A percentile compares a stretch with the other conserved stretches of the same genome.
Conservation (phyloP, 2,329 filamentous ascomycete species). For the Stachybotrys elegans region DNA sequence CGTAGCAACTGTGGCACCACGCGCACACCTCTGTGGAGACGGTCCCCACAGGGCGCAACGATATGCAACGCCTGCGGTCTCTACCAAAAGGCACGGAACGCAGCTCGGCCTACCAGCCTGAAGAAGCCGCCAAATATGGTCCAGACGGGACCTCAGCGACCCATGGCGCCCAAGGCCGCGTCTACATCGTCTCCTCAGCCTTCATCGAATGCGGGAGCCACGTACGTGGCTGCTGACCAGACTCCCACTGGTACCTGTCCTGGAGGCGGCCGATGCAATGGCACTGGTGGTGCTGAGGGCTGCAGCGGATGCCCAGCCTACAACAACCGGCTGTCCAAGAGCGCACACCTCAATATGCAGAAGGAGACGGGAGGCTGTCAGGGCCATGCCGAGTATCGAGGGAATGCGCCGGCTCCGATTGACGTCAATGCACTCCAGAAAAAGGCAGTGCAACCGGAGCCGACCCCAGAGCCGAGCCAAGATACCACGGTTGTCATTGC, state of each 20-base stretch:
- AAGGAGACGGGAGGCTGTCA: slow-evolving; percentile 37
- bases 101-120: slow-evolving; percentile 81
- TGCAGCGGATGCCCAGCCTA: slow-evolving; percentile 95
- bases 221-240: slow-evolving; percentile 73
- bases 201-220: slow-evolving; percentile 37
- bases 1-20: slow-evolving; percentile 90
- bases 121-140: slow-evolving; percentile 65
- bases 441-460: no score
- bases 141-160: slow-evolving; percentile 35
- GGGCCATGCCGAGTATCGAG: slow-evolving; percentile 16
- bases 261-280: slow-evolving; percentile 91
- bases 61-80: slow-evolving; percentile 98
- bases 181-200: slow-evolving; percentile 35
- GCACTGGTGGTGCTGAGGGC: slow-evolving; percentile 89
- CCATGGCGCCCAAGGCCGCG: slow-evolving; percentile 31
- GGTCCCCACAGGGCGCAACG: slow-evolving; percentile 86
- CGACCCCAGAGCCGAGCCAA: slow-evolving; percentile 20
- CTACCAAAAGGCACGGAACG: slow-evolving; percentile 90
- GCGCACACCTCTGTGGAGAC: slow-evolving; percentile 87
- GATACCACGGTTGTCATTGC: slow-evolving; percentile 61
- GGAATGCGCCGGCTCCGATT: slow-evolving; percentile 22
- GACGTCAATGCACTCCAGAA: slow-evolving; percentile 29
- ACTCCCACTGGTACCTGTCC: slow-evolving; percentile 83
- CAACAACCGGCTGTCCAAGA: slow-evolving; percentile 94
- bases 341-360: slow-evolving; percentile 62